A percentile compares a stretch with the other conserved stretches of the same genome.
phyloP scores from a whole-genome alignment of 345 rosid genomes.

The Garcia nutans region DNA sequence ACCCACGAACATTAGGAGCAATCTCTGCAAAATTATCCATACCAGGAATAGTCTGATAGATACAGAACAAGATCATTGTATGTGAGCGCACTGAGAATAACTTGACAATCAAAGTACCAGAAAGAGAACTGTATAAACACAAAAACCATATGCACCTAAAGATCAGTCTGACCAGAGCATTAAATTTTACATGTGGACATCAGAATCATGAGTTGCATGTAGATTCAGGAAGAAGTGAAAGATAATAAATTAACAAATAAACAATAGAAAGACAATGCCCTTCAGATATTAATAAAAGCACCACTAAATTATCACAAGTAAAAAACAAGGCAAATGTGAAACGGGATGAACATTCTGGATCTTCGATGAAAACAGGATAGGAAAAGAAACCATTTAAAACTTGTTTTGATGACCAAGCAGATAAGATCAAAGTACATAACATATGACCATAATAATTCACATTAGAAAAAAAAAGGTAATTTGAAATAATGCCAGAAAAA shows the following conservation, averaged over 20 bases:
- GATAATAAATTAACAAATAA: not conserved
- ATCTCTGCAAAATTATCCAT: slow-evolving; percentile 70
- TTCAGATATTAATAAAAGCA: not conserved
- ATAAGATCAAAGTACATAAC: not conserved
- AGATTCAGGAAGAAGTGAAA: not conserved
- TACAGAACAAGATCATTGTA: not conserved
- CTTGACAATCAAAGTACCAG: not conserved
- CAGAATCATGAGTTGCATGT: not conserved
- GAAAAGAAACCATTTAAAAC: not conserved
- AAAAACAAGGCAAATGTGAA: not conserved
- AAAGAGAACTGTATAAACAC: not conserved
- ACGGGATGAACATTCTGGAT: not conserved
- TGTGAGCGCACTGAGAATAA: not conserved
- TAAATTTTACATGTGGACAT: not conserved
- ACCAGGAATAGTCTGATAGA: slow-evolving; percentile 80
- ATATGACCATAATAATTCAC: not conserved
- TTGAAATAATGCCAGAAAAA: not conserved
- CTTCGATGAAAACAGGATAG: not conserved
- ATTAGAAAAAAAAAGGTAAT: not conserved
- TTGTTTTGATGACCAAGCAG: not conserved
- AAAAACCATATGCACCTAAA: not conserved
- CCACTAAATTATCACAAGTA: not conserved
- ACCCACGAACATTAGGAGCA: slow-evolving; percentile 62
- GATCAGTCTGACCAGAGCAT: not conserved
- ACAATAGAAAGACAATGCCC: not conserved